Evolutionary conservation across 2,329 filamentous ascomycete genomes (phyloP), one percentile per base, ranked within the genome.

Genomic region (Furcasterigmium furcatum): DNA sequence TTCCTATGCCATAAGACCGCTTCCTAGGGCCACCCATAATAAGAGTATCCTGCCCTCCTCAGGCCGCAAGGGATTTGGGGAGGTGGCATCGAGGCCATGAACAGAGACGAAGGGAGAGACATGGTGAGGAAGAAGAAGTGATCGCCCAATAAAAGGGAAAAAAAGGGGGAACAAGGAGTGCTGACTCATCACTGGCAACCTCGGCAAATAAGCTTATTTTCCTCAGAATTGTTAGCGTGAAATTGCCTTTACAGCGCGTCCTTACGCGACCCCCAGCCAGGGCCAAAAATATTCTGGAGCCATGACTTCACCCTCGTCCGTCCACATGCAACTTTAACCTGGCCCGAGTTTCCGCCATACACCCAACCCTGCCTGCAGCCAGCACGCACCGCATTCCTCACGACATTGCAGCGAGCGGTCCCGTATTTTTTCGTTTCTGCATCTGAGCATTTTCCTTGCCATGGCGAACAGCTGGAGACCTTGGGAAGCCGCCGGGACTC

Each of bases 231-330:
- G 16, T 36, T 16, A 18, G 34, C 34, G 34, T 10, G n/a, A n/a
- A 7, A 9, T 18, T 18, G 18, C 34, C n/a, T 18, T 16, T 16
- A 34, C 34, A 36, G 34, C 34, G 34, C 34, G 34, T 36, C 34
- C n/a, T 12, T 36, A 36, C 34, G 34, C 34, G 34, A 36, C 34
- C 19, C 34, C n/a, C 12, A 18, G n/a, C 34, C 34, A 9, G 34
- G 34, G 34, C 34, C 34, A 36, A 36, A 36, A 36, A 36, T 36
- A 36, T 36, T 36, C 34, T 36, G 34, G 34, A 18, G 34, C 34
- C 34, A 36, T 36, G 34, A 36, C 34, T 36, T 36, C 34, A 36
- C 34, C n/a, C 34, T 36, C 34, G 34, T 9, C n/a, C 12, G n/a
- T 12, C n/a, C 34, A 36, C 34, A 36, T 36, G 34, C 34, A 19